Evolutionary conservation across 495 filamentous ascomycete species (phyloP).

Genomic region (Penicillium arizonense): DNA sequence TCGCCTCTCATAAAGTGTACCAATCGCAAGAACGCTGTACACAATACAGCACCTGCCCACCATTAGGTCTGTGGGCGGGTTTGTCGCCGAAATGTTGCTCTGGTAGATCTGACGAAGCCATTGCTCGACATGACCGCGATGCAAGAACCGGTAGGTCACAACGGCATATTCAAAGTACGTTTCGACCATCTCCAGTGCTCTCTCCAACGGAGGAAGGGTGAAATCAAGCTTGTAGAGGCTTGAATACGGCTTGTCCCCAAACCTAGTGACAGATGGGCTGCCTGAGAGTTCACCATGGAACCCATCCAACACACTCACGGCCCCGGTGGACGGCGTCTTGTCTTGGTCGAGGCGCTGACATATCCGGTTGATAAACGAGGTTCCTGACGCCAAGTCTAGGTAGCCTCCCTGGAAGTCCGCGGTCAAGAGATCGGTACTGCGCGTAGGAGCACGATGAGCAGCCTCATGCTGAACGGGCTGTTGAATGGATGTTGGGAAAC

Average conservation of each 20-base stretch:
- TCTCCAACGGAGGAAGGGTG: neutral
- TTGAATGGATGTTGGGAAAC: neutral
- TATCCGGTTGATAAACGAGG: neutral
- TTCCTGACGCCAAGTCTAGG: neutral
- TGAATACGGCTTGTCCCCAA: neutral
- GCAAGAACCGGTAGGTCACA: neutral
- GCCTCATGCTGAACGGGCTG: neutral
- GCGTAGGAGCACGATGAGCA: neutral
- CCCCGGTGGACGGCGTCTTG: neutral
- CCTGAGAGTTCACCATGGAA: neutral
- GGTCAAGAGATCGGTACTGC: neutral
- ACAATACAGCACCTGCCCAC: neutral
- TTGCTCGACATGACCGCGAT: neutral
- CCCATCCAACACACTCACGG: neutral
- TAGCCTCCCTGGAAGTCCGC: neutral
- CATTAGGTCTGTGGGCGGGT: neutral
- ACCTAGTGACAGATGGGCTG: neutral
- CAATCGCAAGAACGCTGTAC: neutral
- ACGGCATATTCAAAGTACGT: neutral
- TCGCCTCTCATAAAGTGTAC: neutral
- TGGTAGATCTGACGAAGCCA: constrained; percentile 1
- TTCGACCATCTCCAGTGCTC: neutral
- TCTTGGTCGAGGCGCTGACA: neutral
- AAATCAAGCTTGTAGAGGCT: neutral
- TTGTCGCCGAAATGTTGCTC: neutral